Evolutionary conservation across 805 yeast genomes (phyloP), one percentile per base, ranked within the genome.

Genomic region (Ogataea angusta): DNA sequence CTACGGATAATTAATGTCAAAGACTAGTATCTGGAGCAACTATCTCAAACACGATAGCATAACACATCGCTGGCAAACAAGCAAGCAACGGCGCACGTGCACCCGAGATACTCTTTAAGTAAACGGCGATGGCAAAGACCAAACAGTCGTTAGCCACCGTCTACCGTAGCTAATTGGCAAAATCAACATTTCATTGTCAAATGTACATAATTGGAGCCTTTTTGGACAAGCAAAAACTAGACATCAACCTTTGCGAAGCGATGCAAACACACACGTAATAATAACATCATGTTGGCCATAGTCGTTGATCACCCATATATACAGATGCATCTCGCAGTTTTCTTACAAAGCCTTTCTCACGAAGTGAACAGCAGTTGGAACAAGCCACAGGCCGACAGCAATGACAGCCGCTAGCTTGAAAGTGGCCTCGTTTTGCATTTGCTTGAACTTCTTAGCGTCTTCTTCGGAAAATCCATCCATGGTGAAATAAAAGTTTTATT

Each of bases 361-460:
- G 48, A 69, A 76, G 58, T 80, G 82, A 61, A 66, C 62, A 36
- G 75, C 61, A 27, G 80, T 73, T 50, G 86, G 86, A 40, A 63
- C 46, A 19, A 58, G 54, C 81, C 82, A 84, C 56, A 84, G 71
- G 16, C 80, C 78, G 46, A 80, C 76, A 35, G 87, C 86, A 45
- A 82, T 66, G 49, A 73, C 62, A 33, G 78, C 80, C 17, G 90
- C 86, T 34, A 72, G 66, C 52, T 66, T 67, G 52, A 84, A 63
- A 35, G 86, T 82, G 47, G 72, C 69, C 54, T 70, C 67, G 38
- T 86, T 78, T 52, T 72, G 74, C 55, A 75, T 72, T 63, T 82
- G 81, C 59, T 81, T 88, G 42, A 73, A 59, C 58, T 74, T 80
- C 69, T 76, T 81, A 35, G 58, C 54, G 46, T 58, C 60, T 49